Percentiles rank a stretch among this genome's conserved stretches.
Evolutionary conservation across 2,329 filamentous ascomycete species (phyloP).

Genomic region (Tolypocladium guangdongense): DNA sequence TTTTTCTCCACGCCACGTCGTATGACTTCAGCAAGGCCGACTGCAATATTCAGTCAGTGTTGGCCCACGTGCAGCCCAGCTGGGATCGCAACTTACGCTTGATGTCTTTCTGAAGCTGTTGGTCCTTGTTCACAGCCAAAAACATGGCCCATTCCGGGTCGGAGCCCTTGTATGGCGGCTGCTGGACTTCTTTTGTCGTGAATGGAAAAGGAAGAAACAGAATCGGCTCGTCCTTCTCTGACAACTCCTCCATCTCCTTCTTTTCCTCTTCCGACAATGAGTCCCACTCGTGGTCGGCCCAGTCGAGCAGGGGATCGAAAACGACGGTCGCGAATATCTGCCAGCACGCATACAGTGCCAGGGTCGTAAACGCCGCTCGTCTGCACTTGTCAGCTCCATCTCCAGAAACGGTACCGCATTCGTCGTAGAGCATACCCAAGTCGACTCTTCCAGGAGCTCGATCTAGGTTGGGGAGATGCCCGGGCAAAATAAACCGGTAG

Average conservation of each 20-base stretch:
- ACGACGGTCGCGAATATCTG: slow-evolving; percentile 34
- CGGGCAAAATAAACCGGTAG: slow-evolving; percentile 23
- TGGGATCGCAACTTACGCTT: slow-evolving; percentile 25
- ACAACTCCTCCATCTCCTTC: slow-evolving; percentile 26
- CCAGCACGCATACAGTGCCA: slow-evolving; percentile 26
- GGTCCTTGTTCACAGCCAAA: slow-evolving; percentile 44
- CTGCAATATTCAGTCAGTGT: slow-evolving; percentile 11
- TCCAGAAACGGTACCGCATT: not conserved
- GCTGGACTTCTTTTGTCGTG: slow-evolving; percentile 37
- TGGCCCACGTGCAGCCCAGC: too few relatives aligned
- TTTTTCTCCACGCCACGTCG: slow-evolving; percentile 28
- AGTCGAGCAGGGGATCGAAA: slow-evolving; percentile 31
- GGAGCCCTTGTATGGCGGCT: slow-evolving; percentile 38
- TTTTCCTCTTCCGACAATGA: slow-evolving; percentile 32
- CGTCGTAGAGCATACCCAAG: slow-evolving; percentile 14
- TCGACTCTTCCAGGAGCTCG: slow-evolving; percentile 12
- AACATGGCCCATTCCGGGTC: slow-evolving; percentile 57
- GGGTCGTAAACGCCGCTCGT: slow-evolving; percentile 18
- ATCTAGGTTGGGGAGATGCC: slow-evolving; percentile 1
- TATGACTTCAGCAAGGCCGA: slow-evolving; percentile 22
- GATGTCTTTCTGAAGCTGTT: slow-evolving; percentile 33
- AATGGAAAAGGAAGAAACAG: slow-evolving; percentile 53
- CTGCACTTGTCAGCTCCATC: slow-evolving; percentile 6
- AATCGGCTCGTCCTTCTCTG: slow-evolving; percentile 32
- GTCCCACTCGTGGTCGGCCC: slow-evolving; percentile 30